Evolutionary conservation across 257 asterid species (phyloP).

Genomic region (Verbena officinalis): DNA sequence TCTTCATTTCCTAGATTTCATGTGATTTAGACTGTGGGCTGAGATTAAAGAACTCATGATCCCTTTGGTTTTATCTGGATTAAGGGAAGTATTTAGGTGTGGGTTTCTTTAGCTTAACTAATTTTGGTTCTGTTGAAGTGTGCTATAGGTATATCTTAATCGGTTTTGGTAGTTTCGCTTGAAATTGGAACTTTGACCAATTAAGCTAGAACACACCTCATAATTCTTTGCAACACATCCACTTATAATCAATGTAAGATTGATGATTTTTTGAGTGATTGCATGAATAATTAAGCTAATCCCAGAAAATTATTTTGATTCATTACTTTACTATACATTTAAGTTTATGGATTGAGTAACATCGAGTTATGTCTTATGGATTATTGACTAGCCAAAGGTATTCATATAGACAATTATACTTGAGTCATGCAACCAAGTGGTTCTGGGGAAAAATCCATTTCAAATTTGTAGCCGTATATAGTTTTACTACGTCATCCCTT

Average conservation of each 20-base stretch:
- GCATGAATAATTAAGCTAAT: background rate
- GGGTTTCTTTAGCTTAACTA: constrained; percentile 8
- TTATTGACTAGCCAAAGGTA: background rate
- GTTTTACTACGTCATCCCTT: background rate
- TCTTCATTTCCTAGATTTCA: constrained; percentile 8
- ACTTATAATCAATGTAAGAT: background rate
- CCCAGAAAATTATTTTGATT: background rate
- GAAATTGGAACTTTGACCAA: background rate
- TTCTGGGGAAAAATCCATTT: background rate
- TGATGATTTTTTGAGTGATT: background rate
- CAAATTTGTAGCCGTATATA: background rate
- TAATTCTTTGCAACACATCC: background rate
- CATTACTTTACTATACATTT: too few relatives aligned
- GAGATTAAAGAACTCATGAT: constrained; percentile 17
- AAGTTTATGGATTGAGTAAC: background rate
- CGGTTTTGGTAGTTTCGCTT: background rate
- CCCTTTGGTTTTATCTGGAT: constrained; percentile 1
- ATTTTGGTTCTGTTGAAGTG: background rate
- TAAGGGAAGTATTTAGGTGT: background rate
- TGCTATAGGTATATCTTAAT: background rate
- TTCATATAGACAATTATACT: background rate
- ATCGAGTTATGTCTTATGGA: background rate
- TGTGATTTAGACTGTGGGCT: constrained; percentile 27
- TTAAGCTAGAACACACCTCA: too few relatives aligned
- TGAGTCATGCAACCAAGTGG: background rate